Evolutionary conservation across 1,284 basidiomycete species (phyloP), one percentile per base, ranked within the genome.

Genomic region (Ustanciosporium gigantosporum): DNA sequence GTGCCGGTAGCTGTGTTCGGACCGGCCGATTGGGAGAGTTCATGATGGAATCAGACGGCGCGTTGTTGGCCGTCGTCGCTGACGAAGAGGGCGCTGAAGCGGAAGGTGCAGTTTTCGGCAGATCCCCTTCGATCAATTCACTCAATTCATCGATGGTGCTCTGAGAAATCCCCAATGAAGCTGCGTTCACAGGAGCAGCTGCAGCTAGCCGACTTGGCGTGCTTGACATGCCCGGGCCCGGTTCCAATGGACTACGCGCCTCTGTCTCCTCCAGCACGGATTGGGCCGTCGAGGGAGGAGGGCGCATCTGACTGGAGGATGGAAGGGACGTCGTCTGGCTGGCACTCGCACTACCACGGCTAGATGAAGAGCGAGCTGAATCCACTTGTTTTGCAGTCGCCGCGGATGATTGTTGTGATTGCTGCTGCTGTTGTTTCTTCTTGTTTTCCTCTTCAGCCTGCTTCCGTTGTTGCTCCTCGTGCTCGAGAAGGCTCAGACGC

Each of bases 401-500:
- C 27, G 27, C n/a, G 23, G 45, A 40, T 7, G 57, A 22, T n/a
- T 16, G 37, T 23, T 17, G 41, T 20, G 8, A 13, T 22, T 9
- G 46, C 17, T 2, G 25, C 41, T 20, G 52, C 37, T 2, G 40
- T 2, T 37, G 24, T 22, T 44, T 53, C n/a, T 57, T 60, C 37
- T 43, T 52, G 42, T 50, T 50, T 31, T 74, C 69, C 39, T 78
- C 74, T 31, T 72, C 68, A 9, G 62, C 56, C 20, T 64, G 61
- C 48, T 79, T 76, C 48, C 74, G 69, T 36, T 76, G 81, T 32
- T 78, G 79, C 57, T 83, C 82, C 59, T 84, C 83, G 59, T 97
- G 91, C 67, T 98, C 94, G 43, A 95, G 78, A 61, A 97, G 82
- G 35, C 91, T 95, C 48, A 96, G 81, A 32, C 94, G 86, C 92